Evolutionary conservation across 2,329 filamentous ascomycete genomes (phyloP).

Genomic region (Fusarium sp.): DNA sequence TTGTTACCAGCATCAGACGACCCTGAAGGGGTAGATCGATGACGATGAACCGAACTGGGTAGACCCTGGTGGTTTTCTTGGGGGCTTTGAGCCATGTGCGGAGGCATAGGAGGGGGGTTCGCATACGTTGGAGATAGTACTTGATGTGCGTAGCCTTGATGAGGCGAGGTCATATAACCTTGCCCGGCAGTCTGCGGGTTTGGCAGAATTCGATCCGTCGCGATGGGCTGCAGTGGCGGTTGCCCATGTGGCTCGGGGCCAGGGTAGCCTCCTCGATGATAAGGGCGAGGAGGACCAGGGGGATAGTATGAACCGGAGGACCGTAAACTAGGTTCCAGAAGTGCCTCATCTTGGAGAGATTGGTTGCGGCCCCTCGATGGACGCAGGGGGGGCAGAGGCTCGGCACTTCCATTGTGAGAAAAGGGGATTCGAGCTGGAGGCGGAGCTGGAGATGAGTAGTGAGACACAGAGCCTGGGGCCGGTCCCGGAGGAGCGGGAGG

Average conservation of each 20-base stretch:
- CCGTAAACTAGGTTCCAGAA: constrained; percentile 52
- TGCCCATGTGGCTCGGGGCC: constrained; percentile 48
- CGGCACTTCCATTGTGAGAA: constrained; percentile 52
- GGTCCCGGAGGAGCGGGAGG: constrained; percentile 32
- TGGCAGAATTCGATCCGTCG: constrained; percentile 52
- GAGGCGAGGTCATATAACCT: constrained; percentile 53
- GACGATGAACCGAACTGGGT: constrained; percentile 50
- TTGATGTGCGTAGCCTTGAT: constrained; percentile 50
- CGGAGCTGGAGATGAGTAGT: constrained; percentile 47
- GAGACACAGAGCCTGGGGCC: constrained; percentile 39
- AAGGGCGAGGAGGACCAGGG: constrained; percentile 48
- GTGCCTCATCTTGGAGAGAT: constrained; percentile 51
- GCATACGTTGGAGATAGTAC: constrained; percentile 56
- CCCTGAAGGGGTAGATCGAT: constrained; percentile 55
- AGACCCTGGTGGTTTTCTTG: constrained; percentile 52
- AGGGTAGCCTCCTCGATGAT: constrained; percentile 50
- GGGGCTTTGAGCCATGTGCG: constrained; percentile 52
- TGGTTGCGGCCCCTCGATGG: constrained; percentile 54
- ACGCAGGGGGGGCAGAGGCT: constrained; percentile 55
- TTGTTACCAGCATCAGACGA: constrained; percentile 58
- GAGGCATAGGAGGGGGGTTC: constrained; percentile 48
- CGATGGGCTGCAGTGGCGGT: constrained; percentile 49
- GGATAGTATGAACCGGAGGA: constrained; percentile 51
- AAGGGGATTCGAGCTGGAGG: constrained; percentile 52
- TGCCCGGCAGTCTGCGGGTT: constrained; percentile 50